Conservation (phyloP, 257 asterid species). For the Osmanthus fragrans region DNA sequence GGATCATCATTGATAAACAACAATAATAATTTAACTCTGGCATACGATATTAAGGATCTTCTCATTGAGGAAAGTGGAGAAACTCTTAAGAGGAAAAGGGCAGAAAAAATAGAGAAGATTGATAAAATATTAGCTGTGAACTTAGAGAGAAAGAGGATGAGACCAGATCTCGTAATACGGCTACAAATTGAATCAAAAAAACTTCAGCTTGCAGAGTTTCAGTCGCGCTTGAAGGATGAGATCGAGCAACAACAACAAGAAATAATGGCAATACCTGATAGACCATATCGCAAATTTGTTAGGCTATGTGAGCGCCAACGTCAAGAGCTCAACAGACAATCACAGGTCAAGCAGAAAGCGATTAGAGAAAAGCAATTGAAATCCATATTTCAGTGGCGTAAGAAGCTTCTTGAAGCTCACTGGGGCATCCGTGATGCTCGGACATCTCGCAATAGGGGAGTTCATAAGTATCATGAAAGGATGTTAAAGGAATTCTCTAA, state of each 20-base stretch:
- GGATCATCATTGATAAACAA: conserved; percentile 79
- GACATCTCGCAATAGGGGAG: conserved; percentile 95
- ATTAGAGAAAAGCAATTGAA: conserved; percentile 90
- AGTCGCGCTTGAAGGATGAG: conserved; percentile 87
- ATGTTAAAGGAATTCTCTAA: conserved; percentile 96
- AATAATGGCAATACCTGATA: conserved; percentile 97
- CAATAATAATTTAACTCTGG: conserved; percentile 68
- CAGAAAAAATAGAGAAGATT: conserved; percentile 76
- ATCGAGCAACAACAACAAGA: conserved; percentile 93
- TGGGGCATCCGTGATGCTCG: conserved; percentile 99
- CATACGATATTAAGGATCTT: conserved; percentile 84
- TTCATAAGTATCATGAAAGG: conserved; percentile 95
- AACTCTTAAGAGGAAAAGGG: conserved; percentile 67
- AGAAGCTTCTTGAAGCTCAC: conserved; percentile 97
- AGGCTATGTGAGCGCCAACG: conserved; percentile 97
- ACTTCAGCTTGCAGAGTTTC: conserved; percentile 84
- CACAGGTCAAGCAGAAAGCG: conserved; percentile 83
- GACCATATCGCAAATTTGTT: conserved; percentile 91
- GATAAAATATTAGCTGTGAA: conserved; percentile 79
- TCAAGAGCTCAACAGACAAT: conserved; percentile 91
- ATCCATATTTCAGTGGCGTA: conserved; percentile 94
- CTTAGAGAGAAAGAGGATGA: conserved; percentile 91
- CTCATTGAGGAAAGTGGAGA: conserved; percentile 80
- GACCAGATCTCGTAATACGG: conserved; percentile 83
- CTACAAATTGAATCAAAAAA: conserved; percentile 93